phyloP scores from a whole-genome alignment of 345 rosid genomes.

The Eucalyptus tenuipes region DNA sequence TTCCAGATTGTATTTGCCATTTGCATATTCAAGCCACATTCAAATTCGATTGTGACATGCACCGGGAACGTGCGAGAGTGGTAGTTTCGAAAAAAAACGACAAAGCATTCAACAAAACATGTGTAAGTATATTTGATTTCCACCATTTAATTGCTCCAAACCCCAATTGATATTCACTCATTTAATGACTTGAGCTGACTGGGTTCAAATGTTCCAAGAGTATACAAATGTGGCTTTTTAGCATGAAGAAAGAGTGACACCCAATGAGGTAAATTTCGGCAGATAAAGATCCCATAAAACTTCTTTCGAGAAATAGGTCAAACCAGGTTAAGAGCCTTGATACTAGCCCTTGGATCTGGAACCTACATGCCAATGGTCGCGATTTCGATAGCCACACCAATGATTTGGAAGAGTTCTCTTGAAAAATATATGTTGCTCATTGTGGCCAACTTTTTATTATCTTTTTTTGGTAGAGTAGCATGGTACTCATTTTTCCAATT shows the following conservation, averaged over 20 bases:
- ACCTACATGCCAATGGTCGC: neutral
- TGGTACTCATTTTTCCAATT: neutral
- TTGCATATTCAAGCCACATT: too few species aligned
- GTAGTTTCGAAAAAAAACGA: too few species aligned
- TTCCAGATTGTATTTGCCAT: too few species aligned
- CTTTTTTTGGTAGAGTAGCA: neutral
- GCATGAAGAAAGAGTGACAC: neutral
- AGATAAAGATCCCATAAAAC: too few species aligned
- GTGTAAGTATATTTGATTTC: fast-evolving
- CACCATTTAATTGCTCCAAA: neutral
- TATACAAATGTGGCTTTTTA: neutral
- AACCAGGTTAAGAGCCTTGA: fast-evolving
- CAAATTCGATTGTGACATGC: neutral
- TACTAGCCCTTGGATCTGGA: fast-evolving
- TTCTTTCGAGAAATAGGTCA: neutral
- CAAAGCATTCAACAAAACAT: neutral
- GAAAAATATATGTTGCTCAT: neutral
- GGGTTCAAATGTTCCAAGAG: neutral
- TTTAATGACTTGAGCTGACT: neutral
- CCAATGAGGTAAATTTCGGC: fast-evolving
- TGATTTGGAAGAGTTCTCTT: neutral
- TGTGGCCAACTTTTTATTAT: neutral
- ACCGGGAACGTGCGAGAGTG: neutral
- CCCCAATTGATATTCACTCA: neutral
- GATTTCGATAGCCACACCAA: neutral